These are phyloP conservation scores for Mortierella sp. DNA, from an alignment of 371 early-diverging fungal genomes.

Conservation along the genomic window DNA sequence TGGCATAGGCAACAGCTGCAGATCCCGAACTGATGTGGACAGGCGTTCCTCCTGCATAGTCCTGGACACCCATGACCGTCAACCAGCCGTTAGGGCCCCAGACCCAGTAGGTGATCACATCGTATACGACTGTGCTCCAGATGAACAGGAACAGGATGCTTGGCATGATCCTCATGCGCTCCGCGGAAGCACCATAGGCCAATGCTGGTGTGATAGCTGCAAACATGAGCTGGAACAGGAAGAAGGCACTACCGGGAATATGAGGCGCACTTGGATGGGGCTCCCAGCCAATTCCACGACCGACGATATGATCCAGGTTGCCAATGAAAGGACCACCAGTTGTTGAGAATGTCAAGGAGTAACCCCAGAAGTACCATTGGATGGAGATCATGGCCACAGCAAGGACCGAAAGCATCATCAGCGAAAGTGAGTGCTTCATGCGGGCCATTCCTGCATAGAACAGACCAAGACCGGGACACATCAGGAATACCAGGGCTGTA, in stretches of 20 bases:
- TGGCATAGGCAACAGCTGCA: slow-evolving; percentile 87
- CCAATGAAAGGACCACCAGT: slow-evolving; percentile 79
- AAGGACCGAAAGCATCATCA: slow-evolving; percentile 52
- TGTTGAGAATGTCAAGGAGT: slow-evolving; percentile 83
- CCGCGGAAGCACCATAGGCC: slow-evolving; percentile 90
- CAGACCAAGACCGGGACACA: slow-evolving; percentile 89
- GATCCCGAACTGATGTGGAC: slow-evolving; percentile 93
- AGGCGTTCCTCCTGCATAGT: slow-evolving; percentile 92
- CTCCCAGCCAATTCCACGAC: slow-evolving; percentile 66
- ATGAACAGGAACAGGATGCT: slow-evolving; percentile 88
- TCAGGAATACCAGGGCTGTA: slow-evolving; percentile 83
- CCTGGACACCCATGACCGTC: slow-evolving; percentile 75
- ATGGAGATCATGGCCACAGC: slow-evolving; percentile 40
- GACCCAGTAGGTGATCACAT: slow-evolving; percentile 90
- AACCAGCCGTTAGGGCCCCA: slow-evolving; percentile 91
- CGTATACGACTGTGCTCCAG: slow-evolving; percentile 93
- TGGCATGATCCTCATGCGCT: slow-evolving; percentile 88
- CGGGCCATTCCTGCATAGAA: slow-evolving; percentile 95
- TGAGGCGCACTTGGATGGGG: slow-evolving; percentile 70
- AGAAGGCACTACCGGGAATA: slow-evolving; percentile 78
- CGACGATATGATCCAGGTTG: slow-evolving; percentile 77
- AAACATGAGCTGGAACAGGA: slow-evolving; percentile 85
- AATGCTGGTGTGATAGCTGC: slow-evolving; percentile 90
- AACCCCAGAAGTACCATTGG: slow-evolving; percentile 59
- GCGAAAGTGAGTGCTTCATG: slow-evolving; percentile 64